Percentiles rank a stretch among this genome's conserved stretches.
Conservation (phyloP, 805 yeast genomes). For the Candida vartiovaarae region DNA sequence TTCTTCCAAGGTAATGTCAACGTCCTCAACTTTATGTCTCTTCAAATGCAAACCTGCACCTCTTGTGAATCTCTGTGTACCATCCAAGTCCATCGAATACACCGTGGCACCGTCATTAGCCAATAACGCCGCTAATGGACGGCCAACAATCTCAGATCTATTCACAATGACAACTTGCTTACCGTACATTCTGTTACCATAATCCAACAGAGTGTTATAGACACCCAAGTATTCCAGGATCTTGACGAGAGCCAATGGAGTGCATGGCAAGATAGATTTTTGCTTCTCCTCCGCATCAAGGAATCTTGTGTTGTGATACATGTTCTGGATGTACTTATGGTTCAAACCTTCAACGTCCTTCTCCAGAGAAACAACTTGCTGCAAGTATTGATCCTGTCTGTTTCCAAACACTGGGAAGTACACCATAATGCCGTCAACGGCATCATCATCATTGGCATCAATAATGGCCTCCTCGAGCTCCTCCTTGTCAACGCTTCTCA, state of each 20-base stretch:
- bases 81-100: constrained; percentile 82
- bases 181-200: constrained; percentile 91
- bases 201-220: constrained; percentile 72
- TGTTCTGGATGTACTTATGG: constrained; percentile 83
- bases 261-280: constrained; percentile 91
- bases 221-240: constrained; percentile 85
- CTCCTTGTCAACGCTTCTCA: constrained; percentile 67
- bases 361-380: constrained; percentile 84
- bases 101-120: constrained; percentile 98
- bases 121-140: constrained; percentile 90
- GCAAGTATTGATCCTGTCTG: constrained; percentile 90
- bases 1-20: constrained; percentile 47
- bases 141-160: constrained; percentile 93
- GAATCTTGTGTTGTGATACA: constrained; percentile 88
- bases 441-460: constrained; percentile 69
- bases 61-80: constrained; percentile 86
- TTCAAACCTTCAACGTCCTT: constrained; percentile 96
- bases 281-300: constrained; percentile 60
- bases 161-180: constrained; percentile 87
- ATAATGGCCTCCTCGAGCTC: constrained; percentile 78
- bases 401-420: constrained; percentile 97
- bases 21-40: constrained; percentile 74
- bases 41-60: constrained; percentile 82
- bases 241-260: constrained; percentile 92
- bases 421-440: constrained; percentile 88